Evolutionary conservation across 495 filamentous ascomycete species (phyloP), one percentile per base, ranked within the genome.

Genomic region (Podospora pseudocomata): DNA sequence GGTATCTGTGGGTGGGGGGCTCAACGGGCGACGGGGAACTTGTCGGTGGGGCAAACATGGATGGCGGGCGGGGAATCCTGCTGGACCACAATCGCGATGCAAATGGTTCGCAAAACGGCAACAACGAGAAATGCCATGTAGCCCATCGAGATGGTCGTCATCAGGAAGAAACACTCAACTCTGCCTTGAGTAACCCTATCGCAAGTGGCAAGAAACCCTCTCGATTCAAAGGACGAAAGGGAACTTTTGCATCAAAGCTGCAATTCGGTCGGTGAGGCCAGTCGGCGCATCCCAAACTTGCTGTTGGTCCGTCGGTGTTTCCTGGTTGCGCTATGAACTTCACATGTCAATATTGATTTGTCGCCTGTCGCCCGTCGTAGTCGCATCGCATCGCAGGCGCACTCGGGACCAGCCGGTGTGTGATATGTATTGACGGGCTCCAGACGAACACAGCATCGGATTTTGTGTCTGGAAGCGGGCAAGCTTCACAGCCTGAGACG

Each of bases 401-500:
- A 7, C 30, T 32, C 30, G 39, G 39, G 39, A 49, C 39, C 39
- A 49, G 39, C 39, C 39, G 39, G 39, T 49, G 39, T 49, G 39
- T 49, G 39, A 49, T 49, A 18, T 49, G 13, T 49, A 49, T 49
- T 49, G 13, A 49, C 34, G 0, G 34, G 34, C 34, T 23, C 23
- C 34, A 39, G 34, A 39, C 34, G 34, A 39, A 39, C 34, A 39
- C 39, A 49, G 13, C 39, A 49, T 49, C 39, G 13, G 39, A 49
- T 49, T 49, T 49, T n/a, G 56, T 58, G 27, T 13, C 59, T 61
- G 23, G 59, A 30, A 61, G 30, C 6, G 59, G 59, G 13, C 59
- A 61, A 61, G 59, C 59, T 26, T 28, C 26, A 32, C 39, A 49
- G 13, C 6, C 39, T 49, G 39, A 49, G 39, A 49, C 15, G 39